Base-by-base conservation (phyloP, 2,329 filamentous ascomycete species). In the Clarireedia paspali region DNA sequence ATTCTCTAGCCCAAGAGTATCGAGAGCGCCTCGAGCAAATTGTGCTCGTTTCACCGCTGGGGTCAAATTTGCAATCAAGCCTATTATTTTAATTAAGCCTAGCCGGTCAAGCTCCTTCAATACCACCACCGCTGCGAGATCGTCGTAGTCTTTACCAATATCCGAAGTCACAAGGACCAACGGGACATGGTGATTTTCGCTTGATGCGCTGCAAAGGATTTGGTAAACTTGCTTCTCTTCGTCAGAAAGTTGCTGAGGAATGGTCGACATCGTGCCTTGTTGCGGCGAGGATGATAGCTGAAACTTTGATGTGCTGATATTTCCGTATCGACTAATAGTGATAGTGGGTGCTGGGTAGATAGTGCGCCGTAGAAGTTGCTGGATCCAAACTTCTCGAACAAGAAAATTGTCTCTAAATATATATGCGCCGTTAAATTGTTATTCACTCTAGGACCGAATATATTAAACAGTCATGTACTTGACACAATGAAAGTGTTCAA, bases 101-200 rank as follows among this genome's bases (percentile, higher is more conserved):
- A 67, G 53, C 9, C 64, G 59, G 50, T 66, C 57, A 0, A 67
- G 58, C 47, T 68, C 66, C 39, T 63, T 64, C 9, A 68, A 53
- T 40, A 66, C 27, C 3, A 67, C 52, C 62, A 66, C 59, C 15
- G 66, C 65, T 12, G 62, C 55, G 12, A 68, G 45, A 52, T 68
- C 66, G 36, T 68, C 66, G 47, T 62, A 64, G 44, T 68, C 66
- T 47, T 67, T 68, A 2, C 60, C 64, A 7, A 67, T 55, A 57
- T 68, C 66, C 5, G 64, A 66, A 26, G 67, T 64, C 10, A 63
- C 61, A 10, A 64, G 48, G 6, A 68, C 53, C 3, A 57, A 59
- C 12, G 66, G 63, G 9, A 30, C 36, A 6, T 50, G 30, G 4
- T 20, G 20, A 20, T 20, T 20, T 20, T 46, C 6, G 27, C 20